These are phyloP conservation scores for Phytophthora nicotianae DNA, from an alignment of 352 stramenopile species.

Conservation along the genomic window DNA sequence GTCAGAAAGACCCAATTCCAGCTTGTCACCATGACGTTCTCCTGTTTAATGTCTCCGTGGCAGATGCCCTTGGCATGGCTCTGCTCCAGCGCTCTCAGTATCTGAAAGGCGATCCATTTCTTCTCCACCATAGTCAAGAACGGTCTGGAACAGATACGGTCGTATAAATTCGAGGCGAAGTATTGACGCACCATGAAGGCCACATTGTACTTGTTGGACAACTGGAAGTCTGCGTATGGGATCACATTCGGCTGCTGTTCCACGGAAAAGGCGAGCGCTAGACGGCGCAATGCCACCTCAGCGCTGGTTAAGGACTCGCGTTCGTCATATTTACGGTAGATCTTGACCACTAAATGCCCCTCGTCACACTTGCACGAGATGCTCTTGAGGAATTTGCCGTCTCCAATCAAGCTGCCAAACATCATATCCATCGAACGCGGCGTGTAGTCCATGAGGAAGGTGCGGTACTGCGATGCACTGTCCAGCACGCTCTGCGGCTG, in stretches of 20 bases:
- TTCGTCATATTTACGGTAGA: constrained; percentile 88
- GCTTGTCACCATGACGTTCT: constrained; percentile 98
- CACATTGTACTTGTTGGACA: constrained; percentile 83
- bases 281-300: constrained; percentile 53
- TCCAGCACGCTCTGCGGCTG: constrained; percentile 80
- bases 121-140: constrained; percentile 97
- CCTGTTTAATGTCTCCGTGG: constrained; percentile 98
- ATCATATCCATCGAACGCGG: constrained; percentile 86
- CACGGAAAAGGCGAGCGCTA: constrained; percentile 63
- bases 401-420: constrained; percentile 83
- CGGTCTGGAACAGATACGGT: constrained; percentile 95
- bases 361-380: constrained; percentile 90
- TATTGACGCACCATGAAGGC: constrained; percentile 96
- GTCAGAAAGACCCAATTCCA: constrained; percentile 98
- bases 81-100: constrained; percentile 94
- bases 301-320: constrained; percentile 67
- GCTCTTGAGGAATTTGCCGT: constrained; percentile 91
- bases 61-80: constrained; percentile 93
- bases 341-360: constrained; percentile 85
- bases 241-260: constrained; percentile 85
- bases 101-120: constrained; percentile 97
- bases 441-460: constrained; percentile 89
- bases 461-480: constrained; percentile 87
- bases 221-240: constrained; percentile 79
- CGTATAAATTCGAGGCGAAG: constrained; percentile 95